Conservation (phyloP, 768 basidiomycete species). For the Lenzites betulinus region DNA sequence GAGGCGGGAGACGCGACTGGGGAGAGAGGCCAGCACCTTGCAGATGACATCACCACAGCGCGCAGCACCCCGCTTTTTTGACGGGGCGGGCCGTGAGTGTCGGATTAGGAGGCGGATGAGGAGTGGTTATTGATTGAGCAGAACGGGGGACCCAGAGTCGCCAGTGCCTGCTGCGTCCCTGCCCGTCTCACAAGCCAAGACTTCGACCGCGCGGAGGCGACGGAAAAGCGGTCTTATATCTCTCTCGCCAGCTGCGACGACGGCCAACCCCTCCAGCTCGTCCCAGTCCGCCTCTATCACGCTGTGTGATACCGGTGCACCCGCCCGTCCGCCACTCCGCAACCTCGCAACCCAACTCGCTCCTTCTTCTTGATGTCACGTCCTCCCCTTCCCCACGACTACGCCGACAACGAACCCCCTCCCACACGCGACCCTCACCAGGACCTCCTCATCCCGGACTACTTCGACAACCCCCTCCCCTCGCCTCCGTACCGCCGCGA, state of each 20-base stretch:
- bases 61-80: neutral
- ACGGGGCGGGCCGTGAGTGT: neutral
- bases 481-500: slow-evolving; percentile 43
- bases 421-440: slow-evolving; percentile 1
- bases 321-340: slow-evolving; percentile 11
- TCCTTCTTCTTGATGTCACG: neutral
- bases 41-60: slow-evolving; percentile 1
- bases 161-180: slow-evolving; percentile 1
- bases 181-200: too few relatives aligned
- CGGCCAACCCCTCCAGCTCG: too few relatives aligned
- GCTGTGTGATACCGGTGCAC: neutral
- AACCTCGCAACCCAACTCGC: neutral
- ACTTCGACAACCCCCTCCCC: slow-evolving; percentile 29
- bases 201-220: too few relatives aligned
- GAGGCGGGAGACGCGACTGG: too few relatives aligned
- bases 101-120: neutral
- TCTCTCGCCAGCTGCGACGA: too few relatives aligned
- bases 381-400: slow-evolving; percentile 3
- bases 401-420: slow-evolving; percentile 1
- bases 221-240: too few relatives aligned
- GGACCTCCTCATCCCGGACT: slow-evolving; percentile 25
- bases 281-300: neutral
- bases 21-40: too few relatives aligned
- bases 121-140: neutral
- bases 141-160: neutral